phyloP scores from a whole-genome alignment of 192 early-diverging fungal genomes.

The Dissophora ornata region DNA sequence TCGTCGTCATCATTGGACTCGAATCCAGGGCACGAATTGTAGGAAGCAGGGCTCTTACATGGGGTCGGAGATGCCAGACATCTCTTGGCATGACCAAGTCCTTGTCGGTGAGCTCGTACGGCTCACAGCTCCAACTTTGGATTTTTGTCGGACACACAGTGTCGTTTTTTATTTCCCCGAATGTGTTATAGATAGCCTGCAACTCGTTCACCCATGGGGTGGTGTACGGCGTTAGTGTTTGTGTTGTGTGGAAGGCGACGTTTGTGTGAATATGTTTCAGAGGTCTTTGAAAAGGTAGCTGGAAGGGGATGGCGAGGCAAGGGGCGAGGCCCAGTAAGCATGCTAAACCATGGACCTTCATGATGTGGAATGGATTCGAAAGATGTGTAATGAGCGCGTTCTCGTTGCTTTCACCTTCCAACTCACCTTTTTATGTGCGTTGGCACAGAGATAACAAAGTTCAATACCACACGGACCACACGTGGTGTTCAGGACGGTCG shows the following conservation, averaged over 20 bases:
- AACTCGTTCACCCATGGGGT: constrained; percentile 57
- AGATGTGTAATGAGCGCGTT: neutral
- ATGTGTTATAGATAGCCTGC: constrained; percentile 56
- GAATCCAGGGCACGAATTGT: too few species aligned
- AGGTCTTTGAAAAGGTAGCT: constrained; percentile 20
- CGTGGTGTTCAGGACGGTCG: too few species aligned
- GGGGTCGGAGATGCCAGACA: constrained; percentile 60
- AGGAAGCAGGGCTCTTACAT: too few species aligned
- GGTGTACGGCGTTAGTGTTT: constrained; percentile 46
- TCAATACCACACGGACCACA: too few species aligned
- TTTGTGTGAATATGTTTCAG: neutral
- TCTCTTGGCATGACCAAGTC: constrained; percentile 52
- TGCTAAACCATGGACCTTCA: constrained; percentile 5
- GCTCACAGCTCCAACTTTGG: constrained; percentile 52
- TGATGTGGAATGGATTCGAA: neutral
- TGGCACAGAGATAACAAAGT: too few species aligned
- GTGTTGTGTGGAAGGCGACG: neutral
- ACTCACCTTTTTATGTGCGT: too few species aligned
- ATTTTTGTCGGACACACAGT: constrained; percentile 53
- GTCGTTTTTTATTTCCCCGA: constrained; percentile 46
- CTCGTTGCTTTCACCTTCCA: too few species aligned
- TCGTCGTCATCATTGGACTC: too few species aligned
- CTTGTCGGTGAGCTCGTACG: constrained; percentile 38
- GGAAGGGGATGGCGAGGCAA: constrained; percentile 9
- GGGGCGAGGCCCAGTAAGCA: constrained; percentile 19